A percentile compares a stretch with the other conserved stretches of the same genome.
These are phyloP conservation scores for Verbena officinalis DNA, from an alignment of 257 asterid species.

Conservation along the genomic window DNA sequence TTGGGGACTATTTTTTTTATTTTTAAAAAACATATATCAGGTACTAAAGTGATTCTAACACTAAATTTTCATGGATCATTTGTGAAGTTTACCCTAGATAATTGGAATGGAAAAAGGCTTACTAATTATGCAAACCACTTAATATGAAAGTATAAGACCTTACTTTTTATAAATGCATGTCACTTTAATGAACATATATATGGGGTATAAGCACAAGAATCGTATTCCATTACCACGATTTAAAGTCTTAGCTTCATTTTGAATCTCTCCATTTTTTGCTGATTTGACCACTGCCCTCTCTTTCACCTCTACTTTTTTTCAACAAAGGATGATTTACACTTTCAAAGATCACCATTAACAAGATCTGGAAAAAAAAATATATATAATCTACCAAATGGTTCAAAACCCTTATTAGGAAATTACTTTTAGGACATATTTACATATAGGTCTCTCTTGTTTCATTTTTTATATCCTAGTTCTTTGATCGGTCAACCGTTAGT, in stretches of 20 bases:
- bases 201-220: conserved; percentile 27
- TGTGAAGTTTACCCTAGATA: neutral
- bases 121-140: neutral
- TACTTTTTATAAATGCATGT: conserved; percentile 16
- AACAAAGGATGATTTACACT: conserved; percentile 11
- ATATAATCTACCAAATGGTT: neutral
- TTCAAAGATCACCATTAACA: conserved; percentile 2
- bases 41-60: no score
- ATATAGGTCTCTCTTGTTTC: no score
- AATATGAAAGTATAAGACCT: neutral
- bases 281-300: conserved; percentile 31
- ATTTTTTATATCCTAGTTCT: no score
- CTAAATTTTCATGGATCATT: no score
- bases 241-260: conserved; percentile 18
- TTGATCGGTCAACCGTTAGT: no score
- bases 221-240: conserved; percentile 31
- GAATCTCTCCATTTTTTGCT: conserved; percentile 12
- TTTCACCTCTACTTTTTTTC: conserved; percentile 21
- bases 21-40: no score
- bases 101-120: neutral
- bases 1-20: no score
- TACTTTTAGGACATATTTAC: no score
- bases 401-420: neutral
- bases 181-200: conserved; percentile 21
- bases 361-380: neutral